These are phyloP conservation scores for Bassia scoparia DNA, from an alignment of 148 eudicot genomes.

Conservation along the genomic window DNA sequence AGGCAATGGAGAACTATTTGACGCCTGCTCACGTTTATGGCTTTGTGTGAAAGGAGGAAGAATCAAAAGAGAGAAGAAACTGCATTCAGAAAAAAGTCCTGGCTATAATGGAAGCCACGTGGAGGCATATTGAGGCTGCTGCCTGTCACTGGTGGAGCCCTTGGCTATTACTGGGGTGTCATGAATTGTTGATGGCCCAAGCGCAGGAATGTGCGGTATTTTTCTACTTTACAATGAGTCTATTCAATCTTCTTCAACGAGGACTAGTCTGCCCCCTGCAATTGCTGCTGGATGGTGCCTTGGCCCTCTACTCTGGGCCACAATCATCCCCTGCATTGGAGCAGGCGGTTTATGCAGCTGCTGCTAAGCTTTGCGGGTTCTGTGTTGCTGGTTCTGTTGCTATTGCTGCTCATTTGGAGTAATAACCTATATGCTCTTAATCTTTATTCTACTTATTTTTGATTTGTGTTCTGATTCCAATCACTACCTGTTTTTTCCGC, in stretches of 20 bases:
- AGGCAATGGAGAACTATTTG: conserved; percentile 83
- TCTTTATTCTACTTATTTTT: not conserved
- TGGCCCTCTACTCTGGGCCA: conserved; percentile 97
- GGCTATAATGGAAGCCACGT: conserved; percentile 88
- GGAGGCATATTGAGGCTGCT: conserved; percentile 98
- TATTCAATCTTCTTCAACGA: conserved; percentile 33
- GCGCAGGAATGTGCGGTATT: no score
- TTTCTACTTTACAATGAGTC: not conserved
- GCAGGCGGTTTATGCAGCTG: conserved; percentile 98
- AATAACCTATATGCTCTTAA: no score
- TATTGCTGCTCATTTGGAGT: conserved; percentile 99
- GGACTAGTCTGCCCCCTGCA: conserved; percentile 99
- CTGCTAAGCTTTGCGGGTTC: conserved; percentile 92
- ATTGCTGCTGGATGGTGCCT: conserved; percentile 96
- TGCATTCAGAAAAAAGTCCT: conserved; percentile 42
- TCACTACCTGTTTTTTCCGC: not conserved
- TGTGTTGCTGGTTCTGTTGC: conserved; percentile 97
- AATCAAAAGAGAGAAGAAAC: conserved; percentile 48
- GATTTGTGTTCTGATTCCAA: not conserved
- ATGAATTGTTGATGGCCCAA: conserved; percentile 1
- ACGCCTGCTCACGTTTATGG: conserved; percentile 96
- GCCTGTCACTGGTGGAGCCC: conserved; percentile 91
- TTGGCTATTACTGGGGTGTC: conserved; percentile 97
- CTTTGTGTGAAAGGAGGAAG: conserved; percentile 64
- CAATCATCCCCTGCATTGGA: conserved; percentile 81